Evolutionary conservation across 2,329 filamentous ascomycete genomes (phyloP), one percentile per base, ranked within the genome.

Genomic region (Aspergillus bombycis): DNA sequence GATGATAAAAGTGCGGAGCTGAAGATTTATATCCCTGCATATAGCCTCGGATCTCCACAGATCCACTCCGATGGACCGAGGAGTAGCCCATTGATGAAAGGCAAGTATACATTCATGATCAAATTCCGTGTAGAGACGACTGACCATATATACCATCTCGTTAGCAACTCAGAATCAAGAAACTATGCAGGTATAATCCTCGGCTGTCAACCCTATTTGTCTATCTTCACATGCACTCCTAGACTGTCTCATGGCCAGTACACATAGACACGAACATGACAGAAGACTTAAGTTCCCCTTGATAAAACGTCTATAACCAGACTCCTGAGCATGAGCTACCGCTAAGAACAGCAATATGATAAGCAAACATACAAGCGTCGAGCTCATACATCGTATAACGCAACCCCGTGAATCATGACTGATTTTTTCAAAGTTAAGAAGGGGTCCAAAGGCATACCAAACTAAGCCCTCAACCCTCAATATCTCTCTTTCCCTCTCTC

Each of bases 381-480:
- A 11, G 6, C 45, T 26, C 45, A 48, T 28, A 26, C 14, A 3
- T 36, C 4, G 6, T 11, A 10, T 50, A 50, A 50, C 26, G 12
- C 30, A 54, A 21, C n/a, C 52, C 11, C 30, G 23, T 54, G 3
- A 34, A 36, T 30, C 52, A 54, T 54, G 38, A 45, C 9, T 23
- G 38, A 1, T 16, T 16, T 36, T 54, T 36, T 54, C 19, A 38
- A 57, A 50, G n/a, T 45, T n/a, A 21, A 55, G 3, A 41, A 3
- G 9, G 54, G 12, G 23, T 23, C 23, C 26, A 65, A 57, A 53
- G 26, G n/a, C 8, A 30, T 43, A 12, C 32, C 28, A 50, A 30
- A 7, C n/a, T 32, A 36, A 46, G 5, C n/a, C 48, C 21, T 65
- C 46, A 66, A 46, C 58, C 60, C 62, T 58, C 65, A 23, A n/a